phyloP scores from a whole-genome alignment of 768 basidiomycete species.

The Mycena vulgaris region DNA sequence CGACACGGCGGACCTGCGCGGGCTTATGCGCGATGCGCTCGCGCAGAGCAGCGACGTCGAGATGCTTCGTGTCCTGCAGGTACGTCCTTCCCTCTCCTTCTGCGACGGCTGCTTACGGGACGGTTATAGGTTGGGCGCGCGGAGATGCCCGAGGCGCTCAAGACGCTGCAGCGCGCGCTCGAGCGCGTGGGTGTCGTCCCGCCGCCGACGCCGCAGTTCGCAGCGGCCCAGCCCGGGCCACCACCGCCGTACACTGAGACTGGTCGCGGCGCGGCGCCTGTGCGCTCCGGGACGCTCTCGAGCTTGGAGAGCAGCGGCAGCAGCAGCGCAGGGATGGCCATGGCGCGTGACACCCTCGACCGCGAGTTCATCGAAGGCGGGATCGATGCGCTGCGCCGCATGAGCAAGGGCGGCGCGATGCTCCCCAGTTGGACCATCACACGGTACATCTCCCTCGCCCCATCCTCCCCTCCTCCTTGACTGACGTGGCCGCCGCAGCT shows the following conservation, averaged over 20 bases:
- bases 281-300: conserved; percentile 31
- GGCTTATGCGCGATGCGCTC: conserved; percentile 72
- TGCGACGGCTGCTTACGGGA: neutral
- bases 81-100: conserved; percentile 30
- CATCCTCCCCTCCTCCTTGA: neutral
- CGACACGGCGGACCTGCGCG: conserved; percentile 71
- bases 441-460: conserved; percentile 50
- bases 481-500: conserved; percentile 53
- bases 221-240: neutral
- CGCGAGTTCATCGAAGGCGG: conserved; percentile 80
- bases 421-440: conserved; percentile 87
- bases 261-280: conserved; percentile 6
- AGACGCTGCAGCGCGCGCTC: conserved; percentile 80
- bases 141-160: conserved; percentile 87
- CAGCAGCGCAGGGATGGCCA: conserved; percentile 9
- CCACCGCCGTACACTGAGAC: conserved; percentile 32
- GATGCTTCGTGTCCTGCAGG: conserved; percentile 74
- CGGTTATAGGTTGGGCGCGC: conserved; percentile 63
- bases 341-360: conserved; percentile 66
- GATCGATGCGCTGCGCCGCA: conserved; percentile 77
- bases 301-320: conserved; percentile 33
- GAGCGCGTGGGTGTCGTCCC: conserved; percentile 55
- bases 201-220: neutral
- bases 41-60: conserved; percentile 72
- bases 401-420: conserved; percentile 63